These are phyloP conservation scores for Aegilops tauschii DNA, from an alignment of 176 grass and related monocot genomes.

Conservation along the genomic window DNA sequence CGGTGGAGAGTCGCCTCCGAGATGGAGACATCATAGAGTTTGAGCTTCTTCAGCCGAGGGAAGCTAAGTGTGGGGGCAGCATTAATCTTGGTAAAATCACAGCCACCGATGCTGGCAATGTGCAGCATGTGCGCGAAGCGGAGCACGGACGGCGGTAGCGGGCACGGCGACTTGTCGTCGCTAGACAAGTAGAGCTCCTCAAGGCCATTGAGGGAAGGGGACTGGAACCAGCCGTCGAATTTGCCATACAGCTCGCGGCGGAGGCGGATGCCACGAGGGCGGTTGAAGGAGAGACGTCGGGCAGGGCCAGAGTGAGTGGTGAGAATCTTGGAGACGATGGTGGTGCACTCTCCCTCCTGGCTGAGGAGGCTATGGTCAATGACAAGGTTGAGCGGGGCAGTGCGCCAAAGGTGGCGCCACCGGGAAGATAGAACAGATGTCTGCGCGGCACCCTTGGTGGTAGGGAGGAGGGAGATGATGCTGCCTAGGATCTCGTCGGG, in stretches of 20 bases:
- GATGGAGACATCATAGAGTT: neutral
- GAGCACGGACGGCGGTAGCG: no score
- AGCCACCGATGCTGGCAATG: neutral
- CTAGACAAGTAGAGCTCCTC: neutral
- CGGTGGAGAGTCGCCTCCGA: neutral
- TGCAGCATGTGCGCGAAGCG: neutral
- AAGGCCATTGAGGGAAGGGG: neutral
- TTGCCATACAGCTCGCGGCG: neutral
- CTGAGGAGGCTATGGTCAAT: neutral
- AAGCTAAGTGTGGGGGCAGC: no score
- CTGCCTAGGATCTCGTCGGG: neutral
- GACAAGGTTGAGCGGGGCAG: neutral
- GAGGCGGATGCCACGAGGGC: neutral
- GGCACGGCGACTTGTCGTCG: no score
- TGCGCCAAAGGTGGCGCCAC: neutral
- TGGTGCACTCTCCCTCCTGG: neutral
- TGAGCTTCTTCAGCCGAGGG: neutral
- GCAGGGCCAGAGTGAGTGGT: neutral
- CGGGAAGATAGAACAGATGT: no score
- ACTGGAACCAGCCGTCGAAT: neutral
- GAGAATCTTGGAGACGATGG: neutral
- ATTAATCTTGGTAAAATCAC: neutral
- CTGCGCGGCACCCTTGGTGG: neutral
- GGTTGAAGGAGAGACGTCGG: neutral
- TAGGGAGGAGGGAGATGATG: neutral